These are phyloP conservation scores for Phytophthora pisi DNA, from an alignment of 352 stramenopile species.

Conservation along the genomic window DNA sequence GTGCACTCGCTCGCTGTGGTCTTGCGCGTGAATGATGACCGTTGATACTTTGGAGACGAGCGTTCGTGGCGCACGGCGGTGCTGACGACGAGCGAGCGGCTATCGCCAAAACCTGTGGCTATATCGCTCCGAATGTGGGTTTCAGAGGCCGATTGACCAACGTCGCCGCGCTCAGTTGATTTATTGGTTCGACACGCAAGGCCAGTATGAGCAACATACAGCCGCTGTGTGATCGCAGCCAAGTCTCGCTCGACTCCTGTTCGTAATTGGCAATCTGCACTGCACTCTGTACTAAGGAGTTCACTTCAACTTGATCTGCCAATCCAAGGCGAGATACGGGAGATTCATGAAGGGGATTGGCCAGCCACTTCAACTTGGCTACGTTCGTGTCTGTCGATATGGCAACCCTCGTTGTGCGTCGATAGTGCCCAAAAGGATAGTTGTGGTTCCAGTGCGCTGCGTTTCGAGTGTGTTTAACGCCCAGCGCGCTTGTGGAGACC, in stretches of 20 bases:
- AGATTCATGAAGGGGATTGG: constrained; percentile 8
- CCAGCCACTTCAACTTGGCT: constrained; percentile 16
- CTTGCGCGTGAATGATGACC: neutral
- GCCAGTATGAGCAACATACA: neutral
- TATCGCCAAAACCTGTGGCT: neutral
- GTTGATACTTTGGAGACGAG: neutral
- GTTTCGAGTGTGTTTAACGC: neutral
- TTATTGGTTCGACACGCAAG: neutral
- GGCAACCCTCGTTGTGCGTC: neutral
- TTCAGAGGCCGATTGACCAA: neutral
- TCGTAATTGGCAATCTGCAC: neutral
- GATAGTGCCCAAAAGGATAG: neutral
- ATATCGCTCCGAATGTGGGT: neutral
- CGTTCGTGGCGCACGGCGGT: neutral
- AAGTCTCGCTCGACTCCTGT: neutral
- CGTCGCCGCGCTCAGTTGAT: neutral
- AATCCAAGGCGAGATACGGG: neutral
- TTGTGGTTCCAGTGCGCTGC: constrained; percentile 10
- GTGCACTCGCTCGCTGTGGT: neutral
- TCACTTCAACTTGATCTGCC: neutral
- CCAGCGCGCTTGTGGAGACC: constrained; percentile 5
- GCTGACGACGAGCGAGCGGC: neutral
- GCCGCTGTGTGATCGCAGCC: neutral
- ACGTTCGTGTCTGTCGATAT: neutral
- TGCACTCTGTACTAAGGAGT: no score